Evolutionary conservation across 345 rosid genomes (phyloP).

Genomic region (Dipteronia dyeriana): DNA sequence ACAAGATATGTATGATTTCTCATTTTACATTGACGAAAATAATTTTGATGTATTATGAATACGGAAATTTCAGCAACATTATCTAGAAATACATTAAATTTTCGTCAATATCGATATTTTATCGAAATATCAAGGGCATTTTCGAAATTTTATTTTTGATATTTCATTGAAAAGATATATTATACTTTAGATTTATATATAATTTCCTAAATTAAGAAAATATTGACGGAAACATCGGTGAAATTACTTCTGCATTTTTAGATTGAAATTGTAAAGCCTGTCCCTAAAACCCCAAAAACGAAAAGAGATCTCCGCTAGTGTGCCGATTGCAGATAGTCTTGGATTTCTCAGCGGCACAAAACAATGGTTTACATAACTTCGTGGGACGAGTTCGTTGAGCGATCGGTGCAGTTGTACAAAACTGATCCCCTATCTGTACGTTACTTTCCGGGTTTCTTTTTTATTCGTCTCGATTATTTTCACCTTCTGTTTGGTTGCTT

Average conservation of each 20-base stretch:
- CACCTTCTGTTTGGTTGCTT: conserved; percentile 23
- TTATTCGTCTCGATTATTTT: neutral
- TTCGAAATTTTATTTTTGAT: too few relatives aligned
- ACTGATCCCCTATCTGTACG: conserved; percentile 92
- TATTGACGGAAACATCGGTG: too few relatives aligned
- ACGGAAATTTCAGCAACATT: too few relatives aligned
- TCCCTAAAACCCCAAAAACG: neutral
- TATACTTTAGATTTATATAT: too few relatives aligned
- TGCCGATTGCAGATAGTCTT: neutral
- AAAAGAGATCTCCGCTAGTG: neutral
- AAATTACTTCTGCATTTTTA: neutral
- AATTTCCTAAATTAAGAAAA: too few relatives aligned
- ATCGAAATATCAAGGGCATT: too few relatives aligned
- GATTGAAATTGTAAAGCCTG: neutral
- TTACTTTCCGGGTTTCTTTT: conserved; percentile 9
- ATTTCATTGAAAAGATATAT: too few relatives aligned
- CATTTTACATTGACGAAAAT: too few relatives aligned
- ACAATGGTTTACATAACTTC: conserved; percentile 73
- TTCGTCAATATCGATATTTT: too few relatives aligned
- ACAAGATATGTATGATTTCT: too few relatives aligned
- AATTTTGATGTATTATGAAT: too few relatives aligned
- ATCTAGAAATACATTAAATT: too few relatives aligned
- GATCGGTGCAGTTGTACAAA: conserved; percentile 76
- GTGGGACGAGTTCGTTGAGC: conserved; percentile 86
- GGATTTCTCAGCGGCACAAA: neutral